Evolutionary conservation across 805 yeast species (phyloP).

Genomic region (Nakazawaea wyomingensis): DNA sequence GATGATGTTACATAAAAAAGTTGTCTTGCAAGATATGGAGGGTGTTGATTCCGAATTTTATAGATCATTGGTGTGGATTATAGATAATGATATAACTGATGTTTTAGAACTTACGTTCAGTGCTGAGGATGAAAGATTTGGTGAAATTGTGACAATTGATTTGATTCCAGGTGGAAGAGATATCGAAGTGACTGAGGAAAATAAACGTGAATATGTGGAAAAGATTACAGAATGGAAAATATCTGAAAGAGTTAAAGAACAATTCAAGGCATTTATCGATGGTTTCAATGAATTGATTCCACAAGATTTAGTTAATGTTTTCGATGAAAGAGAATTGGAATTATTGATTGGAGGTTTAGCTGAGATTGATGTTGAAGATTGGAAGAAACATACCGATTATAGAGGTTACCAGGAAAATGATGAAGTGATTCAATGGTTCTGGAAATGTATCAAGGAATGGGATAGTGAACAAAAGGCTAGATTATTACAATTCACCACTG

Average conservation of each 20-base stretch:
- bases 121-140: constrained; percentile 86
- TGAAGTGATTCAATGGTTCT: constrained; percentile 97
- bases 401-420: constrained; percentile 96
- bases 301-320: constrained; percentile 91
- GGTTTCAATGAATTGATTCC: constrained; percentile 98
- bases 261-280: constrained; percentile 91
- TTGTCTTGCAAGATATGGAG: constrained; percentile 94
- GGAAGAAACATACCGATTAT: constrained; percentile 99
- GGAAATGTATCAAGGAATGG: constrained; percentile 92
- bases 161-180: constrained; percentile 84
- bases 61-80: constrained; percentile 90
- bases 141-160: constrained; percentile 85
- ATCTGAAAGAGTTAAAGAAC: constrained; percentile 88
- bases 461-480: constrained; percentile 96
- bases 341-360: constrained; percentile 96
- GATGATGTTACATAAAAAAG: constrained; percentile 94
- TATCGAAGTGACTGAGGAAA: constrained; percentile 90
- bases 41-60: constrained; percentile 98
- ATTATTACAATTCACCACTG: constrained; percentile 93
- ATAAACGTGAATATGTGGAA: constrained; percentile 93
- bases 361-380: constrained; percentile 95
- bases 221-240: constrained; percentile 95
- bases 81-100: constrained; percentile 89
- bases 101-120: constrained; percentile 85
- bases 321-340: constrained; percentile 97